Percentiles rank a stretch among this genome's conserved stretches.
Conservation (phyloP, 306 rosid species). For the Gastrolobium bilobum region DNA sequence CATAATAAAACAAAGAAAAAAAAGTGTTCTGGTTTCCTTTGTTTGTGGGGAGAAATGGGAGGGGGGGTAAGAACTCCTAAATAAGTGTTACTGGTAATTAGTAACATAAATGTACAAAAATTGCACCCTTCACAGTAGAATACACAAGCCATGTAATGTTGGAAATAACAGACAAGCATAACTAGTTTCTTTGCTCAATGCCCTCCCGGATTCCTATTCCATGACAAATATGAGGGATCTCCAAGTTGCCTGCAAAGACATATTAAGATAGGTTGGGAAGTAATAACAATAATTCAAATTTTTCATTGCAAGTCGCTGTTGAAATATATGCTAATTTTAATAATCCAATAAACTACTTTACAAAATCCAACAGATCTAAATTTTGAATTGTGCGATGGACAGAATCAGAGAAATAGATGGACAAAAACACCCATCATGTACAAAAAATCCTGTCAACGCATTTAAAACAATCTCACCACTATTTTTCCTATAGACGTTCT, state of each 20-base stretch:
- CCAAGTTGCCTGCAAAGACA: conserved; percentile 84
- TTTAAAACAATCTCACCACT: neutral
- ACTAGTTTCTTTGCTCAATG: conserved; percentile 56
- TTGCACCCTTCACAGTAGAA: conserved; percentile 35
- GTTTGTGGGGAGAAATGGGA: too few species aligned
- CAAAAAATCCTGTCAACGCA: neutral
- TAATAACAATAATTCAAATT: conserved; percentile 7
- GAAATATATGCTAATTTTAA: neutral
- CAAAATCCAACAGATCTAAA: neutral
- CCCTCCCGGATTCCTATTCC: conserved; percentile 87
- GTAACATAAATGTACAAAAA: conserved; percentile 54
- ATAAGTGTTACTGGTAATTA: conserved; percentile 18
- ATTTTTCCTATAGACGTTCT: neutral
- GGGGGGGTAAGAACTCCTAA: conserved; percentile 15
- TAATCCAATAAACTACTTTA: conserved; percentile 1
- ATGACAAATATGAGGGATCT: conserved; percentile 85
- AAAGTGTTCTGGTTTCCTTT: neutral
- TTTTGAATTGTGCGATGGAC: neutral
- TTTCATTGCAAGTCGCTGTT: neutral
- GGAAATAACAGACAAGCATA: conserved; percentile 11
- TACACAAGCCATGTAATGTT: conserved; percentile 8
- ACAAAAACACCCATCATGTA: neutral
- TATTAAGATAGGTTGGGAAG: conserved; percentile 19
- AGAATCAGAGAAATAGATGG: neutral
- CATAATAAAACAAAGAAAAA: neutral